Conservation (phyloP, 2,329 filamentous ascomycete species). For the Aspergillus viridinutans region DNA sequence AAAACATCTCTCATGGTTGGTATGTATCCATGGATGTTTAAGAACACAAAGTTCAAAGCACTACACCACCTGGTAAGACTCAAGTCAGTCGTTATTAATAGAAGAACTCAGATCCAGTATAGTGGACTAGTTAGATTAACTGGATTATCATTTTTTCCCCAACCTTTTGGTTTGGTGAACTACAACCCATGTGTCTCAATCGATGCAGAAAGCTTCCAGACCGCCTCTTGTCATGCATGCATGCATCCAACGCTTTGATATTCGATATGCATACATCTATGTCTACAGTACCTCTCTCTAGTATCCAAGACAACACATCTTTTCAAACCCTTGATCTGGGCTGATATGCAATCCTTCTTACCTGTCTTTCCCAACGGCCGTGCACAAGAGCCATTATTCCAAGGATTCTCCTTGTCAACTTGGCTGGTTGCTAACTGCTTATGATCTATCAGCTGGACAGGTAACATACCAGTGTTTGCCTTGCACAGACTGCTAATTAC, state of each 20-base stretch:
- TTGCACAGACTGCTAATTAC: not conserved
- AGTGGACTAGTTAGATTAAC: not conserved
- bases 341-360: not conserved
- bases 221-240: not conserved
- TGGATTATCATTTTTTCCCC: too few species aligned
- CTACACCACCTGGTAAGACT: not conserved
- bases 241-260: not conserved
- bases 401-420: not conserved
- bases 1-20: constrained; percentile 13
- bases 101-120: not conserved
- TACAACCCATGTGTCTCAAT: not conserved
- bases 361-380: not conserved
- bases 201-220: not conserved
- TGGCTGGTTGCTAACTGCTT: not conserved
- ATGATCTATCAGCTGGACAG: constrained; percentile 20
- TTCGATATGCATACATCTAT: not conserved
- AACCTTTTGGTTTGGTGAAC: too few species aligned
- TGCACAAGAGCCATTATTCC: not conserved
- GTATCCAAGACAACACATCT: not conserved
- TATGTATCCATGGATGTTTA: constrained; percentile 4
- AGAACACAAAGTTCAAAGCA: not conserved
- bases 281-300: not conserved
- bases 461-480: constrained; percentile 9
- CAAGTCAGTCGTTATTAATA: not conserved
- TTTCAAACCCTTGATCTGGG: not conserved